Conservation (phyloP, 441 rosid genomes). For the Isatis lusitanica region DNA sequence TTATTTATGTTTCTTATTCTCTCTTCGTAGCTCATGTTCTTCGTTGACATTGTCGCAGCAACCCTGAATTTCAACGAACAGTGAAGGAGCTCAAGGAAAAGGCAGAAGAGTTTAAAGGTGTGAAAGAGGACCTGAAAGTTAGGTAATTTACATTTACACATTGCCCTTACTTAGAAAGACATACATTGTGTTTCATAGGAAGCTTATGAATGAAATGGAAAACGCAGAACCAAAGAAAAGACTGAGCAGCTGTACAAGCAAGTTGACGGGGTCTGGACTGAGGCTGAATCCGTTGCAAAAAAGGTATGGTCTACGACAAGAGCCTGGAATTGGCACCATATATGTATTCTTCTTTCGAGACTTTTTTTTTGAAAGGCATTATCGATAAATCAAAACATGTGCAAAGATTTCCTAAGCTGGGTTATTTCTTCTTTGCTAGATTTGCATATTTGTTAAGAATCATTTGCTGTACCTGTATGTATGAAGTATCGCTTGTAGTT, state of each 20-base stretch:
- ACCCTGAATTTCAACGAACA: constrained; percentile 69
- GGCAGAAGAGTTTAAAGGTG: constrained; percentile 68
- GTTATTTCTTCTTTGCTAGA: neutral
- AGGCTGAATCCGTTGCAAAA: constrained; percentile 86
- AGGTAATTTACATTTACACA: constrained; percentile 50
- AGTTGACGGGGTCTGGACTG: constrained; percentile 84
- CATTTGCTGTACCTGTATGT: neutral
- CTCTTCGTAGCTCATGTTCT: neutral
- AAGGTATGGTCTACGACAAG: constrained; percentile 49
- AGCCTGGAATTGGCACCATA: neutral
- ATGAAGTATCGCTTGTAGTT: neutral
- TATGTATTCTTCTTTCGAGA: neutral
- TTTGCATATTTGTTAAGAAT: neutral
- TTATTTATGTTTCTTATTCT: neutral
- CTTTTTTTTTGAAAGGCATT: neutral
- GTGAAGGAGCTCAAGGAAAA: constrained; percentile 78
- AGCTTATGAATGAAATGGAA: constrained; percentile 58
- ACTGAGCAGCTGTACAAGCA: constrained; percentile 83
- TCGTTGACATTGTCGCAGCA: constrained; percentile 41
- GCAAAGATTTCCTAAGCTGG: neutral
- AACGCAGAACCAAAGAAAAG: constrained; percentile 93
- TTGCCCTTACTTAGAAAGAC: constrained; percentile 50
- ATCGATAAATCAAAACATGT: neutral
- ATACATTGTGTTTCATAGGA: constrained; percentile 53
- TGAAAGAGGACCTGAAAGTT: constrained; percentile 65